These are phyloP conservation scores for Triticum dicoccoides DNA, from an alignment of 176 grass and related monocot genomes.

Conservation along the genomic window DNA sequence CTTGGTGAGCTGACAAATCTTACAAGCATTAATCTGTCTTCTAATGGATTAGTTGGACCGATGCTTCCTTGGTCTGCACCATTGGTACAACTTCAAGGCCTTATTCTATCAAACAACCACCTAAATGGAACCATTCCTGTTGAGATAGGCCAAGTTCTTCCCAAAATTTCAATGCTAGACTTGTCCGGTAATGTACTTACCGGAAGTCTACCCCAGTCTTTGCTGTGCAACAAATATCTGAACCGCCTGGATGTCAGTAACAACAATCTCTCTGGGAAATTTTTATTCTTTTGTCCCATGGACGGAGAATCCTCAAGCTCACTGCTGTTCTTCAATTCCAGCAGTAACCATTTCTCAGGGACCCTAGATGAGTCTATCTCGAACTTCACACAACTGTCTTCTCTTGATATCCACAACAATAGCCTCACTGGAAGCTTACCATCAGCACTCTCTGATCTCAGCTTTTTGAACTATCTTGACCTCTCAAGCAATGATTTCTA, in stretches of 20 bases:
- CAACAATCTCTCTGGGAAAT: conserved; percentile 70
- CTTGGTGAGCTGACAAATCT: conserved; percentile 71
- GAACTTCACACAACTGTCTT: conserved; percentile 69
- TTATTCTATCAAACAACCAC: conserved; percentile 81
- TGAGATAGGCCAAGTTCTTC: conserved; percentile 61
- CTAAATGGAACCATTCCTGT: conserved; percentile 66
- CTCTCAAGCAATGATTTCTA: conserved; percentile 75
- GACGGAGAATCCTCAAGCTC: conserved; percentile 46
- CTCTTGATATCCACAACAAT: conserved; percentile 90
- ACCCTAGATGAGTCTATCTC: conserved; percentile 64
- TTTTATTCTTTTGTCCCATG: conserved; percentile 47
- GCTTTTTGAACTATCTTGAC: conserved; percentile 82
- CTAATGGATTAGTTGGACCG: conserved; percentile 62
- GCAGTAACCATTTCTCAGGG: conserved; percentile 77
- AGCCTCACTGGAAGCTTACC: conserved; percentile 74
- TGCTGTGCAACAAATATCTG: conserved; percentile 59
- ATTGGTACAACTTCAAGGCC: conserved; percentile 65
- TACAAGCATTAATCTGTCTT: conserved; percentile 69
- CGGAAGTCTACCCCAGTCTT: conserved; percentile 57
- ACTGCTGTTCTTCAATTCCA: conserved; percentile 79
- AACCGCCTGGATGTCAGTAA: conserved; percentile 72
- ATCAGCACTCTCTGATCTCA: conserved; percentile 57
- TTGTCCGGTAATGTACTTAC: conserved; percentile 76
- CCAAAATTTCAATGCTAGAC: conserved; percentile 66
- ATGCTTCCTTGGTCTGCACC: conserved; percentile 55